Evolutionary conservation across 805 yeast genomes (phyloP).

Genomic region (Metschnikowia baotianmanensis): DNA sequence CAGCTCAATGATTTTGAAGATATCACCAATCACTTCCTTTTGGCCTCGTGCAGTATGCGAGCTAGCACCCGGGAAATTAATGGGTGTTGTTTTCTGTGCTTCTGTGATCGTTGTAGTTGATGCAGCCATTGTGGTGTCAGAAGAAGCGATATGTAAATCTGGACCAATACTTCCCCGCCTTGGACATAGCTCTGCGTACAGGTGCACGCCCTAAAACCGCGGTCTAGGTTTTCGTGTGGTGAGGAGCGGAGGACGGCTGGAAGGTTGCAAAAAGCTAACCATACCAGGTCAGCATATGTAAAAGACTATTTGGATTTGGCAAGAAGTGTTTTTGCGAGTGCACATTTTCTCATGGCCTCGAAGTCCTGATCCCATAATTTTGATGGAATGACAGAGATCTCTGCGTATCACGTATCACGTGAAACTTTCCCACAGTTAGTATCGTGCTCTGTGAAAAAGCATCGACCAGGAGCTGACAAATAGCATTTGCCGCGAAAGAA

Average conservation of each 20-base stretch:
- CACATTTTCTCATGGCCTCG: too few relatives aligned
- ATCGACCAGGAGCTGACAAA: neutral
- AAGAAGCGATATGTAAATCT: neutral
- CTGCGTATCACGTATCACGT: too few relatives aligned
- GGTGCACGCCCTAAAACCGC: slow-evolving; percentile 5
- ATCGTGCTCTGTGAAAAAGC: too few relatives aligned
- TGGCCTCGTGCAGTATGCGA: neutral
- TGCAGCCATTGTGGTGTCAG: neutral
- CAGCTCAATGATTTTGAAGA: slow-evolving; percentile 29
- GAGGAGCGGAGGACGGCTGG: too few relatives aligned
- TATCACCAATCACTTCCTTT: slow-evolving; percentile 8
- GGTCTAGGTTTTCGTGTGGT: neutral
- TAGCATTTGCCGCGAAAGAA: neutral
- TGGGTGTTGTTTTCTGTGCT: neutral
- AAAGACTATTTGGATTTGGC: too few relatives aligned
- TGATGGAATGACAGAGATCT: too few relatives aligned
- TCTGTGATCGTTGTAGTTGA: slow-evolving; percentile 3
- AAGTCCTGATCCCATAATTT: too few relatives aligned
- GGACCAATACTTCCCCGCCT: slow-evolving; percentile 7
- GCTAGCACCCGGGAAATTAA: neutral
- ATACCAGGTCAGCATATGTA: too few relatives aligned
- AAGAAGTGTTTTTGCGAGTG: too few relatives aligned
- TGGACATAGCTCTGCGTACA: slow-evolving; percentile 1
- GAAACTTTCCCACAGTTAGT: too few relatives aligned
- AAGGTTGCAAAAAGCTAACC: too few relatives aligned